Evolutionary conservation across 495 filamentous ascomycete genomes (phyloP), one percentile per base, ranked within the genome.

Genomic region (Niebla homalea): DNA sequence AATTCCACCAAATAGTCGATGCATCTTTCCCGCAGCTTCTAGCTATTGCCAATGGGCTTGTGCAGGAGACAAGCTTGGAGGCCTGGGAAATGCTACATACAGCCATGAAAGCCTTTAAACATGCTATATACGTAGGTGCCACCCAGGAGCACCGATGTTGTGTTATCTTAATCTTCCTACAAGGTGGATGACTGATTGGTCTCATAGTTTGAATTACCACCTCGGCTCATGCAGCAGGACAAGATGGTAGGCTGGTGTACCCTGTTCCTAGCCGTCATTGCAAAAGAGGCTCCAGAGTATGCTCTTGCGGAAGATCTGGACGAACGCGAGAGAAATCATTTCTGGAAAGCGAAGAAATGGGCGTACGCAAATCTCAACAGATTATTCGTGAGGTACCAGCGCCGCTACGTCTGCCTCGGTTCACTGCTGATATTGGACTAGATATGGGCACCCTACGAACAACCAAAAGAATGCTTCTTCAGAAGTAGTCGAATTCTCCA

Each of bases 331-430:
- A 74, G 78, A 48, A 89, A 94, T 62, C 87, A 95, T 62, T 98
- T 92, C 89, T 98, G 92, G 90, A 98, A 97, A 74, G 85, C 88
- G 47, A 98, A 97, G 83, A 98, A 97, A 67, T 97, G 92, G 93
- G 83, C 90, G 5, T 97, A 96, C 64, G 90, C 87, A 56, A 97
- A 96, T 67, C 70, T 98, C 49, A 98, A 98, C 66, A 77, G 92
- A 55, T 77, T 97, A 11, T 98, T 89, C 64, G 90, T 95, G 51
- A 77, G 90, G 85, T 90, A 72, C 40, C 77, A 35, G 44, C 19
- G 8, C 16, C 26, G 26, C 35, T 4, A 36, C 7, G 19, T 32
- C 21, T 26, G 22, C 5, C 4, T 25, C 12, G 12, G 15, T 12
- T 38, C 12, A 23, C 32, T 53, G 49, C 46, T 58, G 43, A 62